Evolutionary conservation across 805 yeast species (phyloP).

Genomic region (Saccharomycopsis fodiens): DNA sequence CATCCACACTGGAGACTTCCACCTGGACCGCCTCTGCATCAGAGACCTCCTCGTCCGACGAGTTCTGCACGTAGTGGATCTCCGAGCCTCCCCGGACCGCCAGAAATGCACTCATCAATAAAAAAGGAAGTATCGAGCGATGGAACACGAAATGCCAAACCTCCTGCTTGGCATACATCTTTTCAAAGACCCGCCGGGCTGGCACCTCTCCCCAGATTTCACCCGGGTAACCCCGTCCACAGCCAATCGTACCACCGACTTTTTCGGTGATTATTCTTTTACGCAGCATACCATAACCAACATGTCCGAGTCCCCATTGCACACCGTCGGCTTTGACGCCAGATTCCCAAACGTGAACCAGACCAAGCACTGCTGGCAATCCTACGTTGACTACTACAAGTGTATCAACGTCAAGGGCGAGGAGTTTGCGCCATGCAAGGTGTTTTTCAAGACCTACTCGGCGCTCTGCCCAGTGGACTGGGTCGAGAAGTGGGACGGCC

Average conservation of each 20-base stretch:
- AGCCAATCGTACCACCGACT: not conserved
- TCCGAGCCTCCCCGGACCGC: constrained; percentile 16
- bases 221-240: not conserved
- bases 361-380: constrained; percentile 97
- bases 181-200: not conserved
- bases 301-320: constrained; percentile 40
- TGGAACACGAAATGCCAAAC: too few species aligned
- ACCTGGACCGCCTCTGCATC: not conserved
- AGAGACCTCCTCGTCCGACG: constrained; percentile 10
- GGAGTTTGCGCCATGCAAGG: constrained; percentile 96
- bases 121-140: too few species aligned
- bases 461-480: constrained; percentile 81
- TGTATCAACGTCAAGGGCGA: constrained; percentile 96
- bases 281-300: constrained; percentile 3
- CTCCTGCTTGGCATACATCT: too few species aligned
- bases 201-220: not conserved
- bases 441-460: constrained; percentile 84
- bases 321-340: constrained; percentile 75
- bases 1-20: not conserved
- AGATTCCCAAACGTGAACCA: constrained; percentile 97
- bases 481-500: constrained; percentile 85
- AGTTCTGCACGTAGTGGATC: constrained; percentile 12
- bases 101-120: constrained; percentile 18
- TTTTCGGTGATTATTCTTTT: not conserved
- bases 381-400: constrained; percentile 96